A percentile compares a stretch with the other conserved stretches of the same genome.
Evolutionary conservation across 2,329 filamentous ascomycete species (phyloP).

Genomic region (Parascedosporium putredinis): DNA sequence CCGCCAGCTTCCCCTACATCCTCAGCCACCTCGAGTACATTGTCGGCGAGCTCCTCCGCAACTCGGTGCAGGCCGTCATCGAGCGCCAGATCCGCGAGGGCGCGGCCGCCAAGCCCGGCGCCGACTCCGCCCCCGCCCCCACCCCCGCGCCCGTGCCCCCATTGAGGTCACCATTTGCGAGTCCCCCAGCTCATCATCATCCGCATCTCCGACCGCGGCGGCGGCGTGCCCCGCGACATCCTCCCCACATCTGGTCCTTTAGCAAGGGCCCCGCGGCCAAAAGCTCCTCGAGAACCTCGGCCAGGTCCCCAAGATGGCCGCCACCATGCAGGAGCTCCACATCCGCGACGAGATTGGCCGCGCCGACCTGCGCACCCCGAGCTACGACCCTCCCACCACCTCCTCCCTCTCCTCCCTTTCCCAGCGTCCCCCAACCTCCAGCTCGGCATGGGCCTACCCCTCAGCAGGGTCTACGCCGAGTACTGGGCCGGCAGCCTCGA

Average conservation of each 20-base stretch:
- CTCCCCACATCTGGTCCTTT: conserved; percentile 91
- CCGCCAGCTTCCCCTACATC: conserved; percentile 92
- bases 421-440: conserved; percentile 76
- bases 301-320: conserved; percentile 82
- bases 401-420: conserved; percentile 62
- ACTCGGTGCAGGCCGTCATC: conserved; percentile 86
- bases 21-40: conserved; percentile 95
- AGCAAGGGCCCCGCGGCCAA: conserved; percentile 74
- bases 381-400: conserved; percentile 19
- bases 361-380: conserved; percentile 30
- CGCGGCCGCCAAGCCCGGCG: conserved; percentile 15
- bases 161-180: conserved; percentile 95
- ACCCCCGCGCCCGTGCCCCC: conserved; percentile 55
- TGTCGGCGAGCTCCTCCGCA: conserved; percentile 85
- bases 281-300: conserved; percentile 74
- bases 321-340: conserved; percentile 76
- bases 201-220: conserved; percentile 88
- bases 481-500: conserved; percentile 95
- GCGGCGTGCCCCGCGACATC: conserved; percentile 76
- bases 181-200: conserved; percentile 93
- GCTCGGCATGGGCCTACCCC: conserved; percentile 84
- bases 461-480: conserved; percentile 91
- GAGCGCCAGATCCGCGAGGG: conserved; percentile 51
- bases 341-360: conserved; percentile 31
- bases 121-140: conserved; percentile 14